Percentiles rank a stretch among this genome's conserved stretches.
Conservation (phyloP, 2,329 filamentous ascomycete species). For the Epichloe festucae region DNA sequence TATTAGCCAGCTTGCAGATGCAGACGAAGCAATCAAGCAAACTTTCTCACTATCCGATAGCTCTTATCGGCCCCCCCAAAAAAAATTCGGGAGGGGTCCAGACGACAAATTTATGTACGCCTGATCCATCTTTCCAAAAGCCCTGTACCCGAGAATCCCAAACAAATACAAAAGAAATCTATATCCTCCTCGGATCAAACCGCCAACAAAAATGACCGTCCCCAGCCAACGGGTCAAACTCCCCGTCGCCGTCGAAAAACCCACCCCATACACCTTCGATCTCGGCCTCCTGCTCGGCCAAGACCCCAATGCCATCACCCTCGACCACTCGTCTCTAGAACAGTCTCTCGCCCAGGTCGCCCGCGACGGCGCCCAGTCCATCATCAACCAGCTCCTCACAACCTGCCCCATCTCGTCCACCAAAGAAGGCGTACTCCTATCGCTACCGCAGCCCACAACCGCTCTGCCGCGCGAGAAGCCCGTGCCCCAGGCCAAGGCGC, state of each 20-base stretch:
- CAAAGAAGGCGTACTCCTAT: slow-evolving; percentile 58
- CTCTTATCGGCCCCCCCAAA: background rate
- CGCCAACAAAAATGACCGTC: slow-evolving; percentile 19
- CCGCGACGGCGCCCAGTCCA: slow-evolving; percentile 78
- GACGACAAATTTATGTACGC: background rate
- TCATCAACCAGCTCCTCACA: slow-evolving; percentile 88
- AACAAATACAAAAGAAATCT: background rate
- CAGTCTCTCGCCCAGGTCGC: slow-evolving; percentile 60
- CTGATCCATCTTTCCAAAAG: background rate
- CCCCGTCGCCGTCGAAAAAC: slow-evolving; percentile 59
- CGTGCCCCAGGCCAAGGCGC: slow-evolving; percentile 64
- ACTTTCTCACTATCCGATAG: background rate
- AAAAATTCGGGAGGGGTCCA: background rate
- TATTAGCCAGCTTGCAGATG: no score
- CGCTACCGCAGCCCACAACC: slow-evolving; percentile 58
- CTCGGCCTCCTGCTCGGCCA: slow-evolving; percentile 75
- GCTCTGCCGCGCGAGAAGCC: slow-evolving; percentile 83
- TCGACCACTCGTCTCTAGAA: slow-evolving; percentile 45
- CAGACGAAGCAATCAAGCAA: no score
- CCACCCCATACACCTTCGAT: slow-evolving; percentile 86
- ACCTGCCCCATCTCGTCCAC: slow-evolving; percentile 69
- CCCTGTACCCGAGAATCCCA: background rate
- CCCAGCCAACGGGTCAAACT: slow-evolving; percentile 33
- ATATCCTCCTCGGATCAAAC: background rate
- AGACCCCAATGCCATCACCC: slow-evolving; percentile 70